These are phyloP conservation scores for Ulvella scutata DNA, from an alignment of 139 green algal genomes.

Conservation along the genomic window DNA sequence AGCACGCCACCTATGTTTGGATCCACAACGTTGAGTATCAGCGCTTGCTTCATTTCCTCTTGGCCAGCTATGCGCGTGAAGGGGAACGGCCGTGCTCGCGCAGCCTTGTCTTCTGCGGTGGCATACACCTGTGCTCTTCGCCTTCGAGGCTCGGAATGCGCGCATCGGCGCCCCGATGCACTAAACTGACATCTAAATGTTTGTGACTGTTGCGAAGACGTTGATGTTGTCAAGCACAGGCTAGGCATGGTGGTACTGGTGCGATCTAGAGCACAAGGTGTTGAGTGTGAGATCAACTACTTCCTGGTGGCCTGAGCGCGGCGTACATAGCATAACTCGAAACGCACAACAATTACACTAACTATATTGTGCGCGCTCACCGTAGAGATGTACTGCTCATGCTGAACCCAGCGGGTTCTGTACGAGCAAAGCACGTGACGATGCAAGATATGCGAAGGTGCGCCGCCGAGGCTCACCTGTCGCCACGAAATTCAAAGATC, in stretches of 20 bases:
- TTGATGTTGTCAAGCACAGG: no score
- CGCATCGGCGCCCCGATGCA: neutral
- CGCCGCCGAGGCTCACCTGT: neutral
- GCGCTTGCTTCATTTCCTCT: constrained; percentile 71
- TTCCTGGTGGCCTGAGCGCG: no score
- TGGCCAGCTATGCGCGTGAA: constrained; percentile 58
- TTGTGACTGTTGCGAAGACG: no score
- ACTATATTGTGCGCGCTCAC: no score
- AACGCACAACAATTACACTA: no score
- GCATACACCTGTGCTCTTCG: neutral
- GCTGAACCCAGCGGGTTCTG: no score
- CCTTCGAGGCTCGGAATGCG: neutral
- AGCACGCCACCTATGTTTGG: constrained; percentile 71
- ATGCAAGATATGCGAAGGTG: neutral
- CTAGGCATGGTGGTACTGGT: neutral
- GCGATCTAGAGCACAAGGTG: no score
- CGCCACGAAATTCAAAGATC: no score
- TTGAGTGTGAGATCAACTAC: no score
- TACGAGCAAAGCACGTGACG: neutral
- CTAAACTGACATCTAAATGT: neutral
- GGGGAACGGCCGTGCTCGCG: constrained; percentile 28
- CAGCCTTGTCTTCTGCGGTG: neutral
- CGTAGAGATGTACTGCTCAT: neutral
- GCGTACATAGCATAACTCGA: no score
- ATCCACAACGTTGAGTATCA: constrained; percentile 75